phyloP scores from a whole-genome alignment of 306 rosid genomes.

The Cucurbita pepo region DNA sequence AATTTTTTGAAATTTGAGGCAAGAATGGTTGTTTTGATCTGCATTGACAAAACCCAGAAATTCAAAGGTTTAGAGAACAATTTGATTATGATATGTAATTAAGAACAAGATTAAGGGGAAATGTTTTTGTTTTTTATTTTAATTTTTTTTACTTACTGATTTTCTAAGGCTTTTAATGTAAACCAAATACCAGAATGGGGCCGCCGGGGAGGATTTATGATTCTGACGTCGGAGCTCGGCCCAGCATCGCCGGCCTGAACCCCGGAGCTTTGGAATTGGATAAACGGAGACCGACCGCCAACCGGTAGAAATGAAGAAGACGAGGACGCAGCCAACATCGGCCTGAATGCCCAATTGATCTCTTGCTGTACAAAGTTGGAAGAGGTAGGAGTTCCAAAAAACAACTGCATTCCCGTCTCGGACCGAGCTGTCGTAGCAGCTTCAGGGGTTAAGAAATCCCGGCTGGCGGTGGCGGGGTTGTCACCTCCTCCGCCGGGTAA shows the following conservation, averaged over 20 bases:
- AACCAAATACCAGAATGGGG: conserved; percentile 97
- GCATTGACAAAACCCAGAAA: conserved; percentile 18
- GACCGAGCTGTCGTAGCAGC: not conserved
- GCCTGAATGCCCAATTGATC: conserved; percentile 55
- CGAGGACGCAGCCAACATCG: conserved; percentile 14
- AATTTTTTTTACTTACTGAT: conserved; percentile 45
- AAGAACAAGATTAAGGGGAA: not conserved
- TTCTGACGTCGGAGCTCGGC: conserved; percentile 46
- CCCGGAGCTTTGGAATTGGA: conserved; percentile 19
- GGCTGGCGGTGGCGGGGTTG: not conserved
- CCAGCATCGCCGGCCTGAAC: conserved; percentile 16
- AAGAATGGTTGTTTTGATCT: conserved; percentile 69
- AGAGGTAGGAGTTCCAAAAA: conserved; percentile 8
- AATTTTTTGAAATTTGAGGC: conserved; percentile 86
- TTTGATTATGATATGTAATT: not conserved
- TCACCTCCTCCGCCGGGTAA: conserved; percentile 14
- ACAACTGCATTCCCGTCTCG: not conserved
- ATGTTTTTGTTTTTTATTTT: not conserved
- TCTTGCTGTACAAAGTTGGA: conserved; percentile 18
- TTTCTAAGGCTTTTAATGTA: conserved; percentile 72
- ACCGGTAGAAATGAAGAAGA: conserved; percentile 34
- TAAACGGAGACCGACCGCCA: conserved; percentile 21
- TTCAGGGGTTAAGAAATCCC: not conserved
- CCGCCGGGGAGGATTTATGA: conserved; percentile 72
- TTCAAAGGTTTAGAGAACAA: not conserved